Percentiles rank a stretch among this genome's conserved stretches.
Evolutionary conservation across 2,329 filamentous ascomycete species (phyloP).

Genomic region (Pezicula carpinea): DNA sequence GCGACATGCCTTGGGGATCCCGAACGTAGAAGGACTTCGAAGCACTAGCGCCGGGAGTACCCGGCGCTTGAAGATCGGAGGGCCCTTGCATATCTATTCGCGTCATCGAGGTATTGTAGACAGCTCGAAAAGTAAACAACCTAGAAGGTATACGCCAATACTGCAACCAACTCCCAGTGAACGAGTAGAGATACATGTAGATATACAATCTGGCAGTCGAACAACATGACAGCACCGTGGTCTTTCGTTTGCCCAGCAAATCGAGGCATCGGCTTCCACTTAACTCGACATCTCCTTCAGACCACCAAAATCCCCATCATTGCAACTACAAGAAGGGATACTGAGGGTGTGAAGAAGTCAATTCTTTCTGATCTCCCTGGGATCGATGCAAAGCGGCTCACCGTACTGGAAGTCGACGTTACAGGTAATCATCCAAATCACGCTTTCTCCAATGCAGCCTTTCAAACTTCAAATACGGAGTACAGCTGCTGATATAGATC

Average conservation of each 20-base stretch:
- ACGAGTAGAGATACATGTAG: not conserved
- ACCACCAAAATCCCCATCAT: conserved; percentile 55
- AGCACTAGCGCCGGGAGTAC: not conserved
- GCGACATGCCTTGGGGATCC: no score
- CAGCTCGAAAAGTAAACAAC: no score
- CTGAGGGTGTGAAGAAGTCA: conserved; percentile 40
- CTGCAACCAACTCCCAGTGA: not conserved
- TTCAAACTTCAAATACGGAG: not conserved
- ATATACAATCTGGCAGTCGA: no score
- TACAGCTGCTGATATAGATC: not conserved
- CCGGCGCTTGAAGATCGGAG: not conserved
- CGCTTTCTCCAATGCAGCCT: not conserved
- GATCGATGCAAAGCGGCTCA: conserved; percentile 38
- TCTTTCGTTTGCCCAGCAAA: conserved; percentile 53
- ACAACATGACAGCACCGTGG: conserved; percentile 22
- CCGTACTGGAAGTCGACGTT: conserved; percentile 50
- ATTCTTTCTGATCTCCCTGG: conserved; percentile 46
- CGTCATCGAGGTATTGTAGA: not conserved
- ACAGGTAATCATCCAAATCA: conserved; percentile 37
- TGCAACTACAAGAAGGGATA: conserved; percentile 53
- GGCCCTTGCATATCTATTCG: not conserved
- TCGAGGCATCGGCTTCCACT: conserved; percentile 57
- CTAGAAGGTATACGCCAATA: no score
- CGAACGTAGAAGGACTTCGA: no score
- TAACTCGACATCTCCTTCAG: conserved; percentile 52